phyloP scores from a whole-genome alignment of 2,329 filamentous ascomycete species.

The Pyricularia sp. region DNA sequence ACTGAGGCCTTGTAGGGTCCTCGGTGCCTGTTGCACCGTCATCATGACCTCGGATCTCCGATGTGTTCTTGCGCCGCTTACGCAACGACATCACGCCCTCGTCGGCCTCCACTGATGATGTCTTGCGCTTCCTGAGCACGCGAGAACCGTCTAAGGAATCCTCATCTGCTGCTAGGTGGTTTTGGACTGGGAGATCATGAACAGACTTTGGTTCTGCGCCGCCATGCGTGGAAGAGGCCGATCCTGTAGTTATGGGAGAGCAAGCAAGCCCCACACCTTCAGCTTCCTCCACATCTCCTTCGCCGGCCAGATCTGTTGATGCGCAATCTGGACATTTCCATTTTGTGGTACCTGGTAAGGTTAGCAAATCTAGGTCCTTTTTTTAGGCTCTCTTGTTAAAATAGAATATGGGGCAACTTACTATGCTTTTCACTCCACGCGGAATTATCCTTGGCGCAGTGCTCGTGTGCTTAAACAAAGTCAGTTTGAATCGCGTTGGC shows the following conservation, averaged over 20 bases:
- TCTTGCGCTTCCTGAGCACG: conserved; percentile 71
- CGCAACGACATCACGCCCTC: conserved; percentile 37
- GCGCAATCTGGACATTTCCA: conserved; percentile 41
- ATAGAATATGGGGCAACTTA: conserved; percentile 24
- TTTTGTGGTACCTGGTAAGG: conserved; percentile 22
- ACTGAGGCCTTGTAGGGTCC: conserved; percentile 22
- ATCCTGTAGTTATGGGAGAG: not conserved
- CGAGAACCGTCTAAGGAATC: conserved; percentile 66
- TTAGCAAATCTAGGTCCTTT: conserved; percentile 11
- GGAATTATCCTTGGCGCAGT: conserved; percentile 68
- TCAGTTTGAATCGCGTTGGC: conserved; percentile 20
- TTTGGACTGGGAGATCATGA: conserved; percentile 62
- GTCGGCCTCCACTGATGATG: conserved; percentile 54
- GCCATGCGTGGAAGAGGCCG: conserved; percentile 30
- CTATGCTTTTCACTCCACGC: conserved; percentile 49
- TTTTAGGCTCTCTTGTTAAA: not conserved
- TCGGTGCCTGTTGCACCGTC: conserved; percentile 15
- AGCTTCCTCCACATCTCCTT: conserved; percentile 14
- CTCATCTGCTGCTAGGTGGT: conserved; percentile 56
- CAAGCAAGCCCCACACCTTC: conserved; percentile 17
- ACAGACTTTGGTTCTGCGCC: conserved; percentile 53
- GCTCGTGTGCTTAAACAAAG: conserved; percentile 65
- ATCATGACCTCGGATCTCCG: conserved; percentile 26
- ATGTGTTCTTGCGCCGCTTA: conserved; percentile 38
- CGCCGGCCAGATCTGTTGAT: conserved; percentile 16